A percentile compares a stretch with the other conserved stretches of the same genome.
Conservation (phyloP, 441 rosid genomes). For the Gossypium gossypioides region DNA sequence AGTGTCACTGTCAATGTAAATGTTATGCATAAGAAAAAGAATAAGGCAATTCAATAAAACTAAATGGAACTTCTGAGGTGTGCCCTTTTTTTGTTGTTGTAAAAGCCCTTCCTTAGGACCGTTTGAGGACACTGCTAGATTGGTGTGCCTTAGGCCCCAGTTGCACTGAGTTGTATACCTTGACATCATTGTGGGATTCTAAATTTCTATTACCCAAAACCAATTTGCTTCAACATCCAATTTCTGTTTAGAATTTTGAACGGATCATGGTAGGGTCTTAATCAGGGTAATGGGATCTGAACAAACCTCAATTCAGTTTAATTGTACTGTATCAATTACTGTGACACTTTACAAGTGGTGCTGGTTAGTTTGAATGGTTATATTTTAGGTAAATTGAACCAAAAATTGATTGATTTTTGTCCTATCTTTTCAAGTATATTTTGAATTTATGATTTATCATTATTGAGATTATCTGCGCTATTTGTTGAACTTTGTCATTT, state of each 20-base stretch:
- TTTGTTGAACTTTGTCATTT: constrained; percentile 4
- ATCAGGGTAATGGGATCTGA: neutral
- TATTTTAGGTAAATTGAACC: neutral
- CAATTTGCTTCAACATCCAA: neutral
- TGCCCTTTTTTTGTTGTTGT: neutral
- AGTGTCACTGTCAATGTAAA: neutral
- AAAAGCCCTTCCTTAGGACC: neutral
- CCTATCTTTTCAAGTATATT: neutral
- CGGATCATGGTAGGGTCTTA: neutral
- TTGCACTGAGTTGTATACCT: neutral
- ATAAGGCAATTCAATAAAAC: neutral
- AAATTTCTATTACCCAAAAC: neutral
- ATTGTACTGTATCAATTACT: neutral
- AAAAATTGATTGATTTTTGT: neutral
- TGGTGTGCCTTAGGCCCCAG: neutral
- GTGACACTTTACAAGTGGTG: neutral
- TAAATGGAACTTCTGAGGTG: neutral
- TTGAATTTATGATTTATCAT: neutral
- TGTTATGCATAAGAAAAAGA: neutral
- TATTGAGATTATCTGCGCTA: neutral
- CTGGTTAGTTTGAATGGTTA: constrained; percentile 4
- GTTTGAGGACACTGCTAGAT: neutral
- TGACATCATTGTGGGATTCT: neutral
- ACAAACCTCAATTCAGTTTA: neutral
- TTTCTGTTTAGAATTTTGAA: neutral